Evolutionary conservation across 306 rosid genomes (phyloP).

Genomic region (Quercus cerris): DNA sequence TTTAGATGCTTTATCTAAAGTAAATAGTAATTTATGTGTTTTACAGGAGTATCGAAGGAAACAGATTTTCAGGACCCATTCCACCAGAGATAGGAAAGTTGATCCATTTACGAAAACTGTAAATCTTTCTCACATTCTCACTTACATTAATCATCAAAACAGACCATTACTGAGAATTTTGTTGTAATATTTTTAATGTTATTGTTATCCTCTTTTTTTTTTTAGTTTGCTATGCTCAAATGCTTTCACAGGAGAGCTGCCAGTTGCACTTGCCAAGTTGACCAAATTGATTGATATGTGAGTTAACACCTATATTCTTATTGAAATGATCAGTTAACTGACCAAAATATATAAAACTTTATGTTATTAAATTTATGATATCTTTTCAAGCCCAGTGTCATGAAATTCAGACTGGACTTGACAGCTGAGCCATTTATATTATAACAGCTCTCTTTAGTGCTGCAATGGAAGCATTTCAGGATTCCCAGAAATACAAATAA

Average conservation of each 20-base stretch:
- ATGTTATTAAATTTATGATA: neutral
- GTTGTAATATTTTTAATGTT: conserved; percentile 21
- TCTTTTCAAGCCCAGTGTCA: conserved; percentile 6
- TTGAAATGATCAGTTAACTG: conserved; percentile 2
- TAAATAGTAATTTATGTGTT: conserved; percentile 12
- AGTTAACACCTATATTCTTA: conserved; percentile 28
- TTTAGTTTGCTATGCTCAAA: conserved; percentile 70
- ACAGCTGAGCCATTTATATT: neutral
- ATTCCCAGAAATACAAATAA: neutral
- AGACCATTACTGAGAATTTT: neutral
- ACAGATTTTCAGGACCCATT: conserved; percentile 58
- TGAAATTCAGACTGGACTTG: neutral
- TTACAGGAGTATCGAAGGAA: conserved; percentile 91
- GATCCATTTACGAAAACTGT: conserved; percentile 65
- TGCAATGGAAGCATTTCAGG: neutral
- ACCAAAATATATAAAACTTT: neutral
- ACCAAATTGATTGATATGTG: conserved; percentile 79
- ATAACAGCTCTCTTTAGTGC: neutral
- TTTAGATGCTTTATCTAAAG: conserved; percentile 2
- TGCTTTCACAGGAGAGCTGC: conserved; percentile 74
- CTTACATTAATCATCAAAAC: neutral
- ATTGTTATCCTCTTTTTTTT: conserved; percentile 24
- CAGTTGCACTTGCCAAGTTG: conserved; percentile 60
- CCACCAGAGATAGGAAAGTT: conserved; percentile 67
- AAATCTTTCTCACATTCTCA: conserved; percentile 30